A percentile compares a stretch with the other conserved stretches of the same genome.
Conservation (phyloP, 768 basidiomycete species). For the Pleurotus platypus region DNA sequence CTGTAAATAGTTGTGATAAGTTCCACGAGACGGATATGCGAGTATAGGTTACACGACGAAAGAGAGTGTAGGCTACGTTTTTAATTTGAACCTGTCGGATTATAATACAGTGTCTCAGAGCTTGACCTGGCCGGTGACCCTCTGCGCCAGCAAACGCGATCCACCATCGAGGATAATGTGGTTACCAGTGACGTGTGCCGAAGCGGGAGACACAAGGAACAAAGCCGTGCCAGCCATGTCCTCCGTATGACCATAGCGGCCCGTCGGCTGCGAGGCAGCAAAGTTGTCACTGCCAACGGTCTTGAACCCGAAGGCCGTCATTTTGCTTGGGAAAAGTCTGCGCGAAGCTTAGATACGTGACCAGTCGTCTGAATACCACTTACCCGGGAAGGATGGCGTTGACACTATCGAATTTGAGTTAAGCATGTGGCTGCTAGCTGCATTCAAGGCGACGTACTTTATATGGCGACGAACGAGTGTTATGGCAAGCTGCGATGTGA, state of each 20-base stretch:
- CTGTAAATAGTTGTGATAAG: too few species aligned
- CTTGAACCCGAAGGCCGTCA: conserved; percentile 74
- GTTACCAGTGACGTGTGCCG: conserved; percentile 70
- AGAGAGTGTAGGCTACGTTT: too few species aligned
- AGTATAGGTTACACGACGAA: too few species aligned
- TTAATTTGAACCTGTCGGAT: neutral
- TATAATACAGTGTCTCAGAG: conserved; percentile 18
- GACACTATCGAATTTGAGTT: conserved; percentile 41
- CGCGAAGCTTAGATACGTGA: neutral
- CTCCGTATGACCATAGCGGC: conserved; percentile 62
- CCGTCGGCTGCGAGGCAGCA: conserved; percentile 57
- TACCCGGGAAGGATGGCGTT: conserved; percentile 86
- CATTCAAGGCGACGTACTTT: conserved; percentile 47
- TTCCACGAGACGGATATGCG: too few species aligned
- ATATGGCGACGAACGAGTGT: conserved; percentile 58
- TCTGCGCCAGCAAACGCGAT: conserved; percentile 27
- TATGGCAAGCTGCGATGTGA: conserved; percentile 67
- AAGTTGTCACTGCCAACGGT: conserved; percentile 50
- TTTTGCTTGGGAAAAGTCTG: conserved; percentile 78
- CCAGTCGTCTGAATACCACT: neutral
- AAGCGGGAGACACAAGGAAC: conserved; percentile 69
- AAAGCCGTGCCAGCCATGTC: conserved; percentile 73
- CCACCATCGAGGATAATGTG: conserved; percentile 76
- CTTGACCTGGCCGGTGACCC: conserved; percentile 27
- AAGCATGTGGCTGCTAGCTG: conserved; percentile 6